phyloP scores from a whole-genome alignment of 306 rosid genomes.

The Lupinus albus region DNA sequence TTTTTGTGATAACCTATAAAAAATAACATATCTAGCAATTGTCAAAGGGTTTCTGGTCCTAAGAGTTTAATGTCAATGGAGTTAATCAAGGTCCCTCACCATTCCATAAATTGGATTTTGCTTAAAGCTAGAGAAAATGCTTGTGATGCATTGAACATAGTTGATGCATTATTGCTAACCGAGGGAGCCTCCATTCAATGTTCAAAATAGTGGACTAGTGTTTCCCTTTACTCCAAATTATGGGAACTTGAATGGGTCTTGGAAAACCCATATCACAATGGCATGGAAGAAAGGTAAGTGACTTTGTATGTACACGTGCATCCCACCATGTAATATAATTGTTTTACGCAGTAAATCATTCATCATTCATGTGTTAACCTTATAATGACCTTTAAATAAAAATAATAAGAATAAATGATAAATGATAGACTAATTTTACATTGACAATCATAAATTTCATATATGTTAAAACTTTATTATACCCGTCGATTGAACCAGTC shows the following conservation, averaged over 20 bases:
- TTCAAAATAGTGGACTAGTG: slow-evolving; percentile 8
- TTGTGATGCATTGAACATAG: slow-evolving; percentile 33
- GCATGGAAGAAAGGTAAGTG: slow-evolving; percentile 36
- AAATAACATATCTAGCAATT: slow-evolving; percentile 11
- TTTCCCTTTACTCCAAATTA: slow-evolving; percentile 19
- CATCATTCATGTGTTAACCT: too few species aligned
- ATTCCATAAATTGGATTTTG: slow-evolving; percentile 26
- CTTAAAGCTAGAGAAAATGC: slow-evolving; percentile 1
- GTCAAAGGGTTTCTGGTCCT: slow-evolving; percentile 27
- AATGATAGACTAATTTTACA: too few species aligned
- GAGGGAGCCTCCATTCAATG: slow-evolving; percentile 26
- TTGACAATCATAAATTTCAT: too few species aligned
- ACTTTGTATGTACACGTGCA: background rate
- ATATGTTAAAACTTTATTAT: too few species aligned
- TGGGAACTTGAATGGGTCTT: slow-evolving; percentile 26
- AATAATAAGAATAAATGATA: too few species aligned
- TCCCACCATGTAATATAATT: slow-evolving; percentile 15
- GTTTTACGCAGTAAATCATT: too few species aligned
- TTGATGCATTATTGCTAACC: slow-evolving; percentile 38
- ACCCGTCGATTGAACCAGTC: too few species aligned
- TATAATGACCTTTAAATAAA: too few species aligned
- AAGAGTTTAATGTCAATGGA: slow-evolving; percentile 37
- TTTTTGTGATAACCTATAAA: background rate
- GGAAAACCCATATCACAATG: slow-evolving; percentile 28
- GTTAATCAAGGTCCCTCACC: slow-evolving; percentile 36